These are phyloP conservation scores for Chaetomium fimeti DNA, from an alignment of 495 filamentous ascomycete species.

Conservation along the genomic window DNA sequence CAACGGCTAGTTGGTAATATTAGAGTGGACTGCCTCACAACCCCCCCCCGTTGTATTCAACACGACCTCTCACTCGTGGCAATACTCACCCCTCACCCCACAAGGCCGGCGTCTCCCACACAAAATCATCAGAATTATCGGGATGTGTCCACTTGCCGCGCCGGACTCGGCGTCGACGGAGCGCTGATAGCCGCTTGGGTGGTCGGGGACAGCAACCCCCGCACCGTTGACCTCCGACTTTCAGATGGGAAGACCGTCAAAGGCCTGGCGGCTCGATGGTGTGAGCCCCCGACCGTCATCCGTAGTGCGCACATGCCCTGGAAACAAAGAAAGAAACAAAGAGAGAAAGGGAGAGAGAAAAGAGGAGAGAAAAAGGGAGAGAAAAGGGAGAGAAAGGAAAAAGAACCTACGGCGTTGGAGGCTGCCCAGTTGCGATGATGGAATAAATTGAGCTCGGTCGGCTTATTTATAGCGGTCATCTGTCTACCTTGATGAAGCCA, in stretches of 20 bases:
- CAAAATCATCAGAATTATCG: not conserved
- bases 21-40: too few relatives aligned
- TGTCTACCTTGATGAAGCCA: not conserved
- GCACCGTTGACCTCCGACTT: not conserved
- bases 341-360: too few relatives aligned
- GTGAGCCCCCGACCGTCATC: not conserved
- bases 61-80: too few relatives aligned
- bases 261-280: not conserved
- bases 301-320: slow-evolving; percentile 1
- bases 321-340: slow-evolving; percentile 1
- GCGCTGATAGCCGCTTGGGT: not conserved
- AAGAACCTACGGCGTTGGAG: too few relatives aligned
- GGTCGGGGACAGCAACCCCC: not conserved
- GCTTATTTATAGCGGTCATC: slow-evolving; percentile 9
- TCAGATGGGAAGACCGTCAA: not conserved
- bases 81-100: slow-evolving; percentile 4
- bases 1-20: too few relatives aligned
- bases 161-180: not conserved
- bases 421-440: too few relatives aligned
- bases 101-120: slow-evolving; percentile 8
- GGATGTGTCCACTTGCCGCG: not conserved
- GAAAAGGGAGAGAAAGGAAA: too few relatives aligned
- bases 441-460: too few relatives aligned
- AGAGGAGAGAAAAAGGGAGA: too few relatives aligned
- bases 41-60: too few relatives aligned